Base-by-base conservation (phyloP, 345 rosid species). In the Aegle marmelos region DNA sequence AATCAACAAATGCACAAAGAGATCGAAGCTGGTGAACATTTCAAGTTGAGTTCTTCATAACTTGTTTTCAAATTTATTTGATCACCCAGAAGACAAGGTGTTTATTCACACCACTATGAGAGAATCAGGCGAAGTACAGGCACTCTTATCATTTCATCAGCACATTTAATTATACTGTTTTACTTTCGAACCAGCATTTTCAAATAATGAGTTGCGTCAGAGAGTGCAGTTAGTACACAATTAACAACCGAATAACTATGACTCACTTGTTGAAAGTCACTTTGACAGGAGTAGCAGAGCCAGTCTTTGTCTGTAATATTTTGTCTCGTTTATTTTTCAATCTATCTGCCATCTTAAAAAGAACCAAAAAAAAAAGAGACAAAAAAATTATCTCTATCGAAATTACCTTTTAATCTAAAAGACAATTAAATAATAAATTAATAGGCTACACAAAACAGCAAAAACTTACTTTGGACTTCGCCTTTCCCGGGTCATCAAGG, bases 251-350 rank as follows among this genome's bases (percentile, higher is more conserved):
- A 59, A 73, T 0, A 59, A 72, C 50, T 21, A 72, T 27, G 76
- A 85, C 95, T 87, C 82, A 95, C 99, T 92, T 89, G 87, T 95
- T 90, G 85, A 95, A 93, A 1, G 79, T 84, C 33, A 93, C 98
- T 78, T 88, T 88, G 92, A 93, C 89, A 9, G 96, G 93, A 34
- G 79, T 72, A 7, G 87, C 88, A 7, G 97, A 93, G 74, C 98
- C 99, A 2, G 96, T 95, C 88, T 93, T 95, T 9, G 94, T 73
- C 7, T 91, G 97, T 71, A 95, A 75, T 81, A 95, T 88, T 78
- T 83, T 93, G 88, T 87, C 82, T 85, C 97, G 91, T 81, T 92
- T 95, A 81, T 78, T 91, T 89, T 90, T 90, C 87, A 93, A 79
- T 79, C 99, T 92, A 69, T 92, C 94, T 81, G 91, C 94, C 96